Evolutionary conservation across 257 asterid species (phyloP).

Genomic region (Paulownia fortunei): DNA sequence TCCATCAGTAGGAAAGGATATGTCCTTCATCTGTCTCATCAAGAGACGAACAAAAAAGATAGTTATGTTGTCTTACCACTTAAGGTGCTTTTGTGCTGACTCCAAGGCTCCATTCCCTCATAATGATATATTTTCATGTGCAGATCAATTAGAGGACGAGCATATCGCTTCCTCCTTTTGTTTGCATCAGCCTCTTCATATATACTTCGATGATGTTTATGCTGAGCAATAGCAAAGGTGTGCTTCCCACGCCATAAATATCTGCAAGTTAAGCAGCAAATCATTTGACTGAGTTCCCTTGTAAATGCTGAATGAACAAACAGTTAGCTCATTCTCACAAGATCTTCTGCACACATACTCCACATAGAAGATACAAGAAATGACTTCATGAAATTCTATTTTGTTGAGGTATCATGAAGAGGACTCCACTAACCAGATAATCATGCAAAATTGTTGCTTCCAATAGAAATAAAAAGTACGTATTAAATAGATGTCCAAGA

Average conservation of each 20-base stretch:
- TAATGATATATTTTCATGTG: constrained; percentile 83
- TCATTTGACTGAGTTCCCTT: not conserved
- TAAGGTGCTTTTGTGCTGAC: constrained; percentile 53
- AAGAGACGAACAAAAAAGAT: not conserved
- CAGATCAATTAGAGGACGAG: constrained; percentile 93
- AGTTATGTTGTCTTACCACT: constrained; percentile 61
- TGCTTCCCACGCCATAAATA: constrained; percentile 92
- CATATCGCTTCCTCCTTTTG: constrained; percentile 95
- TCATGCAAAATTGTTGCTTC: not conserved
- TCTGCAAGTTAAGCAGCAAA: constrained; percentile 47
- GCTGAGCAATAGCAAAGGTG: constrained; percentile 96
- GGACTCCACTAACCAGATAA: not conserved
- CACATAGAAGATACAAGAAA: no score
- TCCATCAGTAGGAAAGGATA: not conserved
- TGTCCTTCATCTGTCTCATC: not conserved
- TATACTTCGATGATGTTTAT: constrained; percentile 77
- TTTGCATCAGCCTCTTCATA: constrained; percentile 95
- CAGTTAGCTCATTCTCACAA: no score
- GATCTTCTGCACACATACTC: no score
- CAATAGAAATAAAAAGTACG: not conserved
- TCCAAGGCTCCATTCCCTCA: constrained; percentile 95
- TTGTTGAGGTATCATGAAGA: no score
- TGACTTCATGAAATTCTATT: no score
- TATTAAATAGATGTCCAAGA: not conserved
- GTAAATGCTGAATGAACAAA: not conserved